Evolutionary conservation across 2,329 filamentous ascomycete species (phyloP).

Genomic region (Ceratocystis cacaofunesta): DNA sequence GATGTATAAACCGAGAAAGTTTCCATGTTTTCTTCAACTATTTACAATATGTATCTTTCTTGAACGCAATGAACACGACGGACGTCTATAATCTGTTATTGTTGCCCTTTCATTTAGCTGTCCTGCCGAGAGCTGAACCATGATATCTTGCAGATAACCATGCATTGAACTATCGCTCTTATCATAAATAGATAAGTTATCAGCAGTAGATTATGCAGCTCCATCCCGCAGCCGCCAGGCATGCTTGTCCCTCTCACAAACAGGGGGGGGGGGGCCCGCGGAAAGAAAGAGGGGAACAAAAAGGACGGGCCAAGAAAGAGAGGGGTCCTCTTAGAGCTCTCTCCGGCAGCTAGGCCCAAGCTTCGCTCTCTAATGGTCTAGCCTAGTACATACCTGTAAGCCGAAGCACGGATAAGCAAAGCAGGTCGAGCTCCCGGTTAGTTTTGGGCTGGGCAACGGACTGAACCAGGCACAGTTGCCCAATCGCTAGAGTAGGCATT

Average conservation of each 20-base stretch:
- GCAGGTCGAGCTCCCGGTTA: not conserved
- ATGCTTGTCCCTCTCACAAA: not conserved
- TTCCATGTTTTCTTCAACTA: too few species aligned
- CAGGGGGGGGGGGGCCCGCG: not conserved
- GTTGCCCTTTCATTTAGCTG: not conserved
- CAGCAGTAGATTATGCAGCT: slow-evolving; percentile 4
- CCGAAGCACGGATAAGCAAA: not conserved
- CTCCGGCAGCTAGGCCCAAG: not conserved
- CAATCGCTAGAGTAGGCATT: not conserved
- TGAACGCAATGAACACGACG: too few species aligned
- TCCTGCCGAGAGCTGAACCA: not conserved
- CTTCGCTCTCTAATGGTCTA: not conserved
- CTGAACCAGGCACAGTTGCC: not conserved
- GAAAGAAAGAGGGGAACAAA: not conserved
- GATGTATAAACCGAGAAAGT: too few species aligned
- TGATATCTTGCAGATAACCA: not conserved
- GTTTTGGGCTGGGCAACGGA: not conserved
- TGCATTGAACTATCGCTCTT: not conserved
- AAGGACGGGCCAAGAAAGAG: not conserved
- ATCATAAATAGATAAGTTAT: not conserved
- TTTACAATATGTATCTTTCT: too few species aligned
- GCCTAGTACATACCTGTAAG: not conserved
- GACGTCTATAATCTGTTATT: not conserved
- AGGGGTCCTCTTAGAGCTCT: not conserved
- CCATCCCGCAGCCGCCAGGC: not conserved